Evolutionary conservation across 2,329 filamentous ascomycete species (phyloP), one percentile per base, ranked within the genome.

Genomic region (Penicillium glabrum): DNA sequence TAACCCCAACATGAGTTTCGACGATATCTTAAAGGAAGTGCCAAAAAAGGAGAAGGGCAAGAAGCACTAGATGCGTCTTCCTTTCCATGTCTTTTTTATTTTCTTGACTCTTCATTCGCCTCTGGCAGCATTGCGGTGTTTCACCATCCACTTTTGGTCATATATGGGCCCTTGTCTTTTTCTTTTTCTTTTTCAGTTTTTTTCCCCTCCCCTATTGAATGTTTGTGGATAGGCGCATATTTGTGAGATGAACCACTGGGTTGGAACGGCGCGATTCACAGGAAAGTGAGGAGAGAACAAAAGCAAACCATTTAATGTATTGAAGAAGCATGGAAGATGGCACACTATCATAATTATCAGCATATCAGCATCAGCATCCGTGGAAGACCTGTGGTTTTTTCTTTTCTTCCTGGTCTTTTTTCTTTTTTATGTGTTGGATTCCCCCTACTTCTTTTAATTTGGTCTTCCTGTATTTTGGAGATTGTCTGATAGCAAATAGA

Each of bases 1-100:
- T 61, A 80, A 81, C 59, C 79, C 79, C 10, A 76, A 76, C 51
- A 76, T 80, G 70, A 80, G 77, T 51, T 81, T 81, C 59, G 79
- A 80, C 58, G 75, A 78, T 50, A 81, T 81, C 53, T 63, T 81
- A 49, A 75, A 71, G 56, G 73, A 74, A 46, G 72, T 77, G 47
- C 72, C 71, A 45, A 69, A 70, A 61, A 73, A 70, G 54, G 67
- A 64, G 49, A 75, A 75, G 63, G 44, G 44, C 19, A 72, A 75
- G 67, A 74, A 69, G 64, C 53, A 63, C 43, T 68, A 57, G 58
- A 47, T 37, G 31, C 19, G 33, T 51, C 37, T 16, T 29, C 13
- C 24, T 31, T 35, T 47, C 53, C 58, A 13, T 48, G 46, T 55
- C 53, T 37, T 60, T 60, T 52, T 46, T 43, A 57, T 56, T 50